Evolutionary conservation across 306 rosid genomes (phyloP).

Genomic region (barrel medic (Medicago truncatula)): MtrunA17r5.0-ANR NC_053048.1:53410001-53410500

Average conservation of each 20-base stretch:
- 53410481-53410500: constrained; percentile 3
- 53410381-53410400: constrained; percentile 13
- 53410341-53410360: constrained; percentile 17
- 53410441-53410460: background rate
- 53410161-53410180: constrained; percentile 81
- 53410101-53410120: background rate
- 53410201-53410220: constrained; percentile 82
- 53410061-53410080: background rate
- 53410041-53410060: constrained; percentile 77
- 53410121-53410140: background rate
- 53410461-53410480: constrained; percentile 27
- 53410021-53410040: constrained; percentile 66
- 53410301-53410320: constrained; percentile 52
- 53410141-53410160: constrained; percentile 13
- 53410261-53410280: constrained; percentile 65
- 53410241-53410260: constrained; percentile 66
- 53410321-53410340: constrained; percentile 45
- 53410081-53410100: background rate
- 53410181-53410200: constrained; percentile 76
- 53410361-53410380: constrained; percentile 21
- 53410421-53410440: constrained; percentile 1
- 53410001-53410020: constrained; percentile 66
- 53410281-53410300: constrained; percentile 42
- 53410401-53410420: constrained; percentile 22
- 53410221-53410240: constrained; percentile 66